These are phyloP conservation scores for Nemania bipapillata DNA, from an alignment of 2,329 filamentous ascomycete species.

Conservation along the genomic window DNA sequence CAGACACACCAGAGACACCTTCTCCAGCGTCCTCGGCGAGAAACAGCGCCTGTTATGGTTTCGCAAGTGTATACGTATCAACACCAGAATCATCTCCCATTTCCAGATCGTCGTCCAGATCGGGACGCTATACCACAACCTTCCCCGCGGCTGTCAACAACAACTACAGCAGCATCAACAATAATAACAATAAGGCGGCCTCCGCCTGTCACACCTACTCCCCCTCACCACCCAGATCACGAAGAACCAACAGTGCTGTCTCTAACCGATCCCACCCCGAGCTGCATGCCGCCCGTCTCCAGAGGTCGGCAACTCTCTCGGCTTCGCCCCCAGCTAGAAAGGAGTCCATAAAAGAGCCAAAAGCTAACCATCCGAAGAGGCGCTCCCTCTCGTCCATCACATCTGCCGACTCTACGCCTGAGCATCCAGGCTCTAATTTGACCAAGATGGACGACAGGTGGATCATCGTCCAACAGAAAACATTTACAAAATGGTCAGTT, in stretches of 20 bases:
- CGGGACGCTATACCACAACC: conserved; percentile 2
- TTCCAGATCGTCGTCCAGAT: conserved; percentile 24
- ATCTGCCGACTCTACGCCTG: conserved; percentile 61
- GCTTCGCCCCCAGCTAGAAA: conserved; percentile 47
- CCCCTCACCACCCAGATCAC: conserved; percentile 29
- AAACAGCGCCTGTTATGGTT: conserved; percentile 39
- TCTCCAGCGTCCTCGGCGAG: conserved; percentile 24
- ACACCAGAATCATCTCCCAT: conserved; percentile 34
- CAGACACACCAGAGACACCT: conserved; percentile 30
- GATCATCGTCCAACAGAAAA: conserved; percentile 94
- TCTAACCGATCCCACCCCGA: conserved; percentile 47
- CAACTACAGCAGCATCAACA: conserved; percentile 12
- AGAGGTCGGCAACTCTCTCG: conserved; percentile 57
- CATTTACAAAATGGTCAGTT: conserved; percentile 93
- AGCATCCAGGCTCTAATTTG: conserved; percentile 56
- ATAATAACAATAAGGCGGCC: not conserved
- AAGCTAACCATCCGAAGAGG: conserved; percentile 52
- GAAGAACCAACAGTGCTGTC: conserved; percentile 40
- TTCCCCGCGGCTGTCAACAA: conserved; percentile 21
- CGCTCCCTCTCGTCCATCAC: conserved; percentile 54
- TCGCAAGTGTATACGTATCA: conserved; percentile 42
- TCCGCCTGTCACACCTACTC: not conserved
- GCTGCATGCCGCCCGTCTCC: conserved; percentile 61
- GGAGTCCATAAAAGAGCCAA: conserved; percentile 46
- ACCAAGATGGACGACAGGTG: conserved; percentile 75